Conservation (phyloP, 345 rosid species). For the Sonneratia alba region DNA sequence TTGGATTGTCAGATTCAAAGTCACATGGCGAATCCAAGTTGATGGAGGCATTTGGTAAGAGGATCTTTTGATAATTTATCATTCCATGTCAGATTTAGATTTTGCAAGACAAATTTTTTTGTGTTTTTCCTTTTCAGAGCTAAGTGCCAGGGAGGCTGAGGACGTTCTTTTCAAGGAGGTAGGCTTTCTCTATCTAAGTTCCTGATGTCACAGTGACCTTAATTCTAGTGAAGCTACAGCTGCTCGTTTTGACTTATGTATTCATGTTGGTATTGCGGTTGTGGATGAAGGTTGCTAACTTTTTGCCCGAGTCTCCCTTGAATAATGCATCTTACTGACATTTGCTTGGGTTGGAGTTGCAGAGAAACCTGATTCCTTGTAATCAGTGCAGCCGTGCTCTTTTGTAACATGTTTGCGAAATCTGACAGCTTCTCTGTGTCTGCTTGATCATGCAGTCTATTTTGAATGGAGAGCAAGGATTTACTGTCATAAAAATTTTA, state of each 20-base stretch:
- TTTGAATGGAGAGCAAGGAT: neutral
- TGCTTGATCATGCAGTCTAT: neutral
- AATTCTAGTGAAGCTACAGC: neutral
- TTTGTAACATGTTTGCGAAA: neutral
- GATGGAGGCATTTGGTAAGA: constrained; percentile 71
- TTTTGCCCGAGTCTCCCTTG: neutral
- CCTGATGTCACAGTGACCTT: neutral
- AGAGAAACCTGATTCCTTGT: neutral
- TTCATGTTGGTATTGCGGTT: neutral
- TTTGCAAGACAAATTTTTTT: neutral
- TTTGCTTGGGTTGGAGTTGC: neutral
- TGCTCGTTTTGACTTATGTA: neutral
- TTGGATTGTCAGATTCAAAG: constrained; percentile 46
- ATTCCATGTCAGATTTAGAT: neutral
- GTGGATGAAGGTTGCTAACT: neutral
- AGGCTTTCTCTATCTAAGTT: neutral
- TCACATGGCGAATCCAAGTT: constrained; percentile 51
- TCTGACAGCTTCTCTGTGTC: constrained; percentile 1
- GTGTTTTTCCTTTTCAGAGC: constrained; percentile 34
- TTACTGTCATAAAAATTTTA: neutral
- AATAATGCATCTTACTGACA: neutral
- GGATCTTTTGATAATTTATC: neutral
- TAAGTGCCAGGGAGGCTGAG: constrained; percentile 66
- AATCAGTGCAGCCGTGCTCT: neutral
- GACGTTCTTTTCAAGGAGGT: constrained; percentile 92